Evolutionary conservation across 148 eudicot genomes (phyloP).

Genomic region (Chenopodium formosanum): DNA sequence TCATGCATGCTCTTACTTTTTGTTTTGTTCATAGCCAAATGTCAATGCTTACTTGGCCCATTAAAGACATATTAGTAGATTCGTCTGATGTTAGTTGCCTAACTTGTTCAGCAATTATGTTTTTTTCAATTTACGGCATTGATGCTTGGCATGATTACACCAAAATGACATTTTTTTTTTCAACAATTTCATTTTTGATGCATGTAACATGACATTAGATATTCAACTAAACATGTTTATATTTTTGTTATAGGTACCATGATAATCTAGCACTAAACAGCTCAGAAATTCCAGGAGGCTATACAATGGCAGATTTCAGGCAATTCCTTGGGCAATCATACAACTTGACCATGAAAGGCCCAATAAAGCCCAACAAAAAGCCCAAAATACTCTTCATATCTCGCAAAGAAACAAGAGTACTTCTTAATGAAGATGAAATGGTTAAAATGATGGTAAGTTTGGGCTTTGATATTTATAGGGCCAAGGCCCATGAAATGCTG

Average conservation of each 20-base stretch:
- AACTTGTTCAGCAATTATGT: too few species aligned
- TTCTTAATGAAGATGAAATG: slow-evolving; percentile 44
- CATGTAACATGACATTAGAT: not conserved
- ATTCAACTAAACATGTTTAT: not conserved
- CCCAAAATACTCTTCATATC: slow-evolving; percentile 43
- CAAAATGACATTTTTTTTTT: too few species aligned
- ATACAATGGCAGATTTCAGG: slow-evolving; percentile 40
- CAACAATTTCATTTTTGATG: too few species aligned
- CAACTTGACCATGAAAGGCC: slow-evolving; percentile 17
- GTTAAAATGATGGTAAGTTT: slow-evolving; percentile 38
- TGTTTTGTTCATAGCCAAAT: too few species aligned
- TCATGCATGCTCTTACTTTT: not conserved
- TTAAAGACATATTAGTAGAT: too few species aligned
- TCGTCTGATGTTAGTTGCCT: not conserved
- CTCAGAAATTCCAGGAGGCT: slow-evolving; percentile 32
- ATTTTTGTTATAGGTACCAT: slow-evolving; percentile 31
- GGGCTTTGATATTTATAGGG: slow-evolving; percentile 39
- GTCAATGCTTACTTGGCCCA: too few species aligned
- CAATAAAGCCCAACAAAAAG: slow-evolving; percentile 6
- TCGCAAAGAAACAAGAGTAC: slow-evolving; percentile 39
- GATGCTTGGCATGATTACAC: too few species aligned
- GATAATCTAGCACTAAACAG: slow-evolving; percentile 32
- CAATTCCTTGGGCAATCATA: slow-evolving; percentile 36
- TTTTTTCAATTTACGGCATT: too few species aligned
- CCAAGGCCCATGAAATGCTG: slow-evolving; percentile 22